Conservation (phyloP, 2,329 filamentous ascomycete species). For the Samsoniella hepiali region DNA sequence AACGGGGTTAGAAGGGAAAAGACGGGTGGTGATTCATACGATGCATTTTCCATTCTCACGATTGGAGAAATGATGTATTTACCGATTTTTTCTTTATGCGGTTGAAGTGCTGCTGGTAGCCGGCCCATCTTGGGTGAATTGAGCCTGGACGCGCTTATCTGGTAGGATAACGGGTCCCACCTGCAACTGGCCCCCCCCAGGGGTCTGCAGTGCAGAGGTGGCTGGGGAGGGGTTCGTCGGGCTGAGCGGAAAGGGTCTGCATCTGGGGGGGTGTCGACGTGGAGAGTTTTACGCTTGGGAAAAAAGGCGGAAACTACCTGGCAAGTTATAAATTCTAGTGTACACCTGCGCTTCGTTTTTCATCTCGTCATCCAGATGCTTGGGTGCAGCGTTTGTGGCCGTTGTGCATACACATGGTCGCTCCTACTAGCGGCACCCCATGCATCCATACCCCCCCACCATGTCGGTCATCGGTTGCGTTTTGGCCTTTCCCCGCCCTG, state of each 20-base stretch:
- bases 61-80: background rate
- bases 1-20: background rate
- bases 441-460: background rate
- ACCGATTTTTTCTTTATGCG: background rate
- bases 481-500: background rate
- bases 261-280: background rate
- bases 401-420: background rate
- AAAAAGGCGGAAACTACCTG: background rate
- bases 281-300: background rate
- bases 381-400: background rate
- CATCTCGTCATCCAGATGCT: background rate
- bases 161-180: background rate
- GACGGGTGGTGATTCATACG: no score
- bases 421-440: background rate
- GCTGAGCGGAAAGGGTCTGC: background rate
- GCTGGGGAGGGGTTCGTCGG: background rate
- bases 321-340: background rate
- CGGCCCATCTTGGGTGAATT: background rate
- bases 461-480: conserved; percentile 9
- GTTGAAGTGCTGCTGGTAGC: no score
- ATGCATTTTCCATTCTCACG: no score
- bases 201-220: background rate
- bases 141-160: conserved; percentile 2
- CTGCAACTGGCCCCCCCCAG: background rate
- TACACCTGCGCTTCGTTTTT: no score